These are phyloP conservation scores for Darksidea phi DNA, from an alignment of 495 filamentous ascomycete genomes.

Conservation along the genomic window DNA sequence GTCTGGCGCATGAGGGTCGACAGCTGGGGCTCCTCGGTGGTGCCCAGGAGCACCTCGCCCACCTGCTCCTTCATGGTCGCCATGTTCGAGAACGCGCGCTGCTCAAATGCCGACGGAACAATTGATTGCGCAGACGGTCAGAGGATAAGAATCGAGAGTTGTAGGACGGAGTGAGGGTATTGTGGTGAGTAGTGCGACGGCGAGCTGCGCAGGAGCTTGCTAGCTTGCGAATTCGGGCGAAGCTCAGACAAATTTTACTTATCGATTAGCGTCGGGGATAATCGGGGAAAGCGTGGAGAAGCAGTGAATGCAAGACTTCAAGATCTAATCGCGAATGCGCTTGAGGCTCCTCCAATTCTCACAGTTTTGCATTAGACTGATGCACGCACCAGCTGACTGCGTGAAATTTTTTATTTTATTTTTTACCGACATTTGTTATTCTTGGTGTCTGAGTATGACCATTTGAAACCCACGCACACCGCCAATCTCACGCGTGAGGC, in stretches of 20 bases:
- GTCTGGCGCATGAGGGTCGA: slow-evolving; percentile 67
- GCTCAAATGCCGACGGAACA: slow-evolving; percentile 1
- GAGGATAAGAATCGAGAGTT: background rate
- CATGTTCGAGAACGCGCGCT: slow-evolving; percentile 23
- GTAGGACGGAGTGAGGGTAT: background rate
- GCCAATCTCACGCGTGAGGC: background rate
- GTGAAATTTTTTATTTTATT: slow-evolving; percentile 25
- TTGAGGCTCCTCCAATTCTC: too few species aligned
- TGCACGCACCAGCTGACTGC: slow-evolving; percentile 2
- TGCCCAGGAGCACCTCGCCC: slow-evolving; percentile 44
- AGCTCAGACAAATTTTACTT: slow-evolving; percentile 7
- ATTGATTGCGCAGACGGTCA: slow-evolving; percentile 9
- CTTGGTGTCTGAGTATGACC: slow-evolving; percentile 1
- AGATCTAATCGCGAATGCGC: background rate
- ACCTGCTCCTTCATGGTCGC: slow-evolving; percentile 41
- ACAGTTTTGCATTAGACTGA: too few species aligned
- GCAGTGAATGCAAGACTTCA: background rate
- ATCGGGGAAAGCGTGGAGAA: slow-evolving; percentile 10
- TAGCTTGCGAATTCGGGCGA: slow-evolving; percentile 9
- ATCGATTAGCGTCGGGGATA: background rate
- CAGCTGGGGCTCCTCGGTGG: slow-evolving; percentile 53
- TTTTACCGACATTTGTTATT: slow-evolving; percentile 22
- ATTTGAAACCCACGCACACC: slow-evolving; percentile 9
- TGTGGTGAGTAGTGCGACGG: slow-evolving; percentile 4
- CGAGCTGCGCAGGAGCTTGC: slow-evolving; percentile 8